Base-by-base conservation (phyloP, 2,329 filamentous ascomycete species). In the Chrysosphaeria jannelii region DNA sequence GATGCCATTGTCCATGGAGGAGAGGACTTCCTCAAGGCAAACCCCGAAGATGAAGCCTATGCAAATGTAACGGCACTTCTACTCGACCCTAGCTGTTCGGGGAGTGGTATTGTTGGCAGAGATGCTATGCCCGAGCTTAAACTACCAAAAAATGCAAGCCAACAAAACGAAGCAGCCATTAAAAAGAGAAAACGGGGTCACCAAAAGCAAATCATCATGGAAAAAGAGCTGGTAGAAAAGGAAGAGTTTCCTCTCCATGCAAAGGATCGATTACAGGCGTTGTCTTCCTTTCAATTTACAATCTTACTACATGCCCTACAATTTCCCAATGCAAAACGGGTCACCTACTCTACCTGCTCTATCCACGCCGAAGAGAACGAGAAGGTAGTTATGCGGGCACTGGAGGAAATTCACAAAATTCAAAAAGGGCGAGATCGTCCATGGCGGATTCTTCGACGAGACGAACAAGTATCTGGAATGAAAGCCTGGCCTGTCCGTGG, bases 271-370 rank as follows among this genome's bases (percentile, higher is more conserved):
- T 50, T 93, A 9, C 49, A 54, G 9, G 67, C 74, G 4, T 51
- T 97, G 2, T 65, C 79, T 0, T 54, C 58, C 3, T 85, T 93
- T 34, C 85, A 97, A 43, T 54, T 79, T 5, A 60, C 59, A 13
- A 60, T 93, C 8, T 50, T 97, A 3, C 53, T 69, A 22, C 85
- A 91, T 39, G 79, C 85, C 1, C 68, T 93, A 43, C 44, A 48
- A 12, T 97, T 93, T 34, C 68, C 76, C 0, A 51, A 56, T 2
- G 76, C 75, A 0, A 53, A 41, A 8, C 67, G 62, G 32, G 65
- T 93, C 20, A 79, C 75, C 0, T 97, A 93, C 40, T 90, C 78
- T 16, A 93, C 85, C 0, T 97, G 85, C 40, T 93, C 81, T 0
- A 48, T 90, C 3, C 68, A 93, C 39, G 57, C 61, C 0, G 59